These are phyloP conservation scores for Pseudonitzschia delicatissima DNA, from an alignment of 108 stramenopile genomes.

Conservation along the genomic window DNA sequence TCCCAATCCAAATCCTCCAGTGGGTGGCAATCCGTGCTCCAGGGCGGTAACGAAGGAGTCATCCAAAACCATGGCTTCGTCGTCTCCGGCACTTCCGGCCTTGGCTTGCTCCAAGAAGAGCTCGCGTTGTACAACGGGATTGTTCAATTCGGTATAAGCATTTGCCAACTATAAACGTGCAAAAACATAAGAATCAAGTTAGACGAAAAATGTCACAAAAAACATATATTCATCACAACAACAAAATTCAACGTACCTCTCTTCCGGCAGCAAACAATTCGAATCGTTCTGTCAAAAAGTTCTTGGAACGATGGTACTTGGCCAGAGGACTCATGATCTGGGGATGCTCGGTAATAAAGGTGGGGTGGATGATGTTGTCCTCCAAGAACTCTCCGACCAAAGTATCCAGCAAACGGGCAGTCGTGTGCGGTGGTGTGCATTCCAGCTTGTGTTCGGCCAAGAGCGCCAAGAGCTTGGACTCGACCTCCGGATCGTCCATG, in stretches of 20 bases:
- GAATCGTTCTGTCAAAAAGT: constrained; percentile 95
- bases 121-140: constrained; percentile 93
- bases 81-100: constrained; percentile 94
- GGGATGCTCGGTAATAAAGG: constrained; percentile 94
- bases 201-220: not conserved
- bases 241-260: constrained; percentile 65
- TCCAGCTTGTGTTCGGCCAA: constrained; percentile 78
- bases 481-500: constrained; percentile 84
- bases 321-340: constrained; percentile 99
- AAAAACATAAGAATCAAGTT: constrained; percentile 3
- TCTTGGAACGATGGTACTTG: constrained; percentile 95
- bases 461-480: constrained; percentile 69
- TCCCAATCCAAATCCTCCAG: constrained; percentile 98
- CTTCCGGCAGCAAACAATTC: constrained; percentile 97
- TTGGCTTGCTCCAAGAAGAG: constrained; percentile 95
- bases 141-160: constrained; percentile 99
- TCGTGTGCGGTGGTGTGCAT: constrained; percentile 94
- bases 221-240: not conserved
- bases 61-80: constrained; percentile 99
- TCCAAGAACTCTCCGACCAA: constrained; percentile 98
- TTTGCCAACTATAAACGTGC: constrained; percentile 83
- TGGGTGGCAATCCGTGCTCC: constrained; percentile 98
- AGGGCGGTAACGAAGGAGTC: constrained; percentile 95
- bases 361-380: constrained; percentile 83
- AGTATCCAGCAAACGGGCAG: constrained; percentile 94